These are phyloP conservation scores for Penicillium sp. DNA, from an alignment of 2,329 filamentous ascomycete species.

Conservation along the genomic window DNA sequence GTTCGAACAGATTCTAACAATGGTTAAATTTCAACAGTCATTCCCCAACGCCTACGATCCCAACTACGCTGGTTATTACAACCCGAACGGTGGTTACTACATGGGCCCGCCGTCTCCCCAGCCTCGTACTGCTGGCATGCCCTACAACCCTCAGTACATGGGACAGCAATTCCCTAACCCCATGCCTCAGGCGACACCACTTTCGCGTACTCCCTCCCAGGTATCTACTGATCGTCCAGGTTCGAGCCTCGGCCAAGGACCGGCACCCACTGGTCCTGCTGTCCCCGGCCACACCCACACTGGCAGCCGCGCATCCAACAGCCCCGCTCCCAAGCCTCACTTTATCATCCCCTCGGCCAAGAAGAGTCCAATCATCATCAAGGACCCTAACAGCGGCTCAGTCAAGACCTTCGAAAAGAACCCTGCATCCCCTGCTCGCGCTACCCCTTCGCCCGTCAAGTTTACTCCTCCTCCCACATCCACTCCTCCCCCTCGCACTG, in stretches of 20 bases:
- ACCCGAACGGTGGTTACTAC: constrained; percentile 36
- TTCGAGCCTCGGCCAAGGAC: constrained; percentile 62
- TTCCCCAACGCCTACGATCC: constrained; percentile 57
- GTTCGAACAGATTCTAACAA: constrained; percentile 72
- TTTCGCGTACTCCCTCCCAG: constrained; percentile 83
- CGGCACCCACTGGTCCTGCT: constrained; percentile 51
- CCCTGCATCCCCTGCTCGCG: constrained; percentile 59
- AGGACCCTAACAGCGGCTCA: constrained; percentile 75
- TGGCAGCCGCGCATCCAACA: constrained; percentile 55
- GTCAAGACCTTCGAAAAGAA: constrained; percentile 70
- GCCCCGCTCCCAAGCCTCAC: constrained; percentile 61
- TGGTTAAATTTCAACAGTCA: constrained; percentile 60
- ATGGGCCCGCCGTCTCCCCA: constrained; percentile 50
- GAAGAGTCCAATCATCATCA: constrained; percentile 78
- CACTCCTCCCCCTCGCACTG: constrained; percentile 75
- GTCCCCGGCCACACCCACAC: constrained; percentile 49
- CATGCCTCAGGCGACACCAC: constrained; percentile 61
- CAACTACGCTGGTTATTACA: constrained; percentile 44
- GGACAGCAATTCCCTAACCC: constrained; percentile 21
- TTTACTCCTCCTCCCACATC: constrained; percentile 70
- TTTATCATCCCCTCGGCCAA: constrained; percentile 64
- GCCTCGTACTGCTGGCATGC: constrained; percentile 50
- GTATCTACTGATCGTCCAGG: constrained; percentile 67
- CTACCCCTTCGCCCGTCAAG: constrained; percentile 58
- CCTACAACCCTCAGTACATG: constrained; percentile 49